Evolutionary conservation across 2,329 filamentous ascomycete genomes (phyloP).

Genomic region (Aspergillus pseudoviridinutans): DNA sequence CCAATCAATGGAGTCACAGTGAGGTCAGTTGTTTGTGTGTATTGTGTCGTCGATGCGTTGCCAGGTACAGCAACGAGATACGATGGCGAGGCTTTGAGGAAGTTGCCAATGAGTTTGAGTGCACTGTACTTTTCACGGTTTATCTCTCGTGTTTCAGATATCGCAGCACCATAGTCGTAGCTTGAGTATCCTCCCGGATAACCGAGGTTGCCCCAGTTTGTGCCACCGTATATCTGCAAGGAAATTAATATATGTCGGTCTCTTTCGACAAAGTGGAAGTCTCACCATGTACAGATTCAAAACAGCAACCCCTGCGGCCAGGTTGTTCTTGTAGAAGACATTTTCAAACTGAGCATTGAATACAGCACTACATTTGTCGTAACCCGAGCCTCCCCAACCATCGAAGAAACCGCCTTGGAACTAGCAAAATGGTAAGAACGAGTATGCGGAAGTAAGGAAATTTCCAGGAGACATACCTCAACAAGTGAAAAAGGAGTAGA

Average conservation of each 20-base stretch:
- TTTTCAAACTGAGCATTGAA: constrained; percentile 70
- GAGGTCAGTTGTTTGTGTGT: constrained; percentile 52
- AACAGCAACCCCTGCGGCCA: constrained; percentile 62
- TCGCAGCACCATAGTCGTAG: constrained; percentile 60
- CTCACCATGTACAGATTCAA: constrained; percentile 72
- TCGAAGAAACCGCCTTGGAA: constrained; percentile 71
- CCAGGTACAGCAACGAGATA: constrained; percentile 62
- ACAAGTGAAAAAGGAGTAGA: constrained; percentile 62
- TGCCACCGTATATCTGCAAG: constrained; percentile 63
- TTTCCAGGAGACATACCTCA: constrained; percentile 41
- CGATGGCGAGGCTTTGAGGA: constrained; percentile 66
- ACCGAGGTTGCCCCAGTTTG: constrained; percentile 78
- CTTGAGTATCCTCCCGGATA: constrained; percentile 62
- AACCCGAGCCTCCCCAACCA: constrained; percentile 69
- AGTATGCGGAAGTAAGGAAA: too few relatives aligned
- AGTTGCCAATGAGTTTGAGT: constrained; percentile 71
- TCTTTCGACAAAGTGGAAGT: background rate
- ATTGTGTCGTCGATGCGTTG: constrained; percentile 35
- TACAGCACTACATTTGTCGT: constrained; percentile 62
- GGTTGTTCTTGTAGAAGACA: constrained; percentile 75
- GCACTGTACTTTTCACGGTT: constrained; percentile 74
- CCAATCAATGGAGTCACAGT: constrained; percentile 60
- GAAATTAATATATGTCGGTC: background rate
- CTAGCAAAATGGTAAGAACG: constrained; percentile 30
- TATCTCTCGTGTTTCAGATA: constrained; percentile 66